Evolutionary conservation across 345 rosid species (phyloP).

Genomic region (Rhodomyrtus tomentosa): DNA sequence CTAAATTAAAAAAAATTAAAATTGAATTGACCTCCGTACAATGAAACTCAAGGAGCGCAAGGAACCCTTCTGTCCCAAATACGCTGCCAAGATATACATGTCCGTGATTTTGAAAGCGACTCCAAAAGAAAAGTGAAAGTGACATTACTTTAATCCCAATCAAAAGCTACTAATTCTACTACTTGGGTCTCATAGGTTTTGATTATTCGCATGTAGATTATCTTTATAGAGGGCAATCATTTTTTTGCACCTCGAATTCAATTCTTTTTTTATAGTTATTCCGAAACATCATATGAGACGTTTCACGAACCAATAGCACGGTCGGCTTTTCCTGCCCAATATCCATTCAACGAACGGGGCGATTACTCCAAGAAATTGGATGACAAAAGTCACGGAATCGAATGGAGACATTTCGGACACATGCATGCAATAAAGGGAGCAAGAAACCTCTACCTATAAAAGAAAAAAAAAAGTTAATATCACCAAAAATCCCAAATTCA

Average conservation of each 20-base stretch:
- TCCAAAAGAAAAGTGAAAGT: neutral
- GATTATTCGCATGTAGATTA: neutral
- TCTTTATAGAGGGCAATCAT: neutral
- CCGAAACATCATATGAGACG: neutral
- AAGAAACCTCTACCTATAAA: too few species aligned
- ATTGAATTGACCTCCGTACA: neutral
- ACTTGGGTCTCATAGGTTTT: neutral
- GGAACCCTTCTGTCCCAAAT: neutral
- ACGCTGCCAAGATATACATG: neutral
- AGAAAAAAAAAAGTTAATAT: too few species aligned
- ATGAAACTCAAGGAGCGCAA: too few species aligned
- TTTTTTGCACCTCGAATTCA: neutral
- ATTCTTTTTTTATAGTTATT: neutral
- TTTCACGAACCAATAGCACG: neutral
- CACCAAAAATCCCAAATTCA: too few species aligned
- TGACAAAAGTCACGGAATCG: too few species aligned
- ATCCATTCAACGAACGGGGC: neutral
- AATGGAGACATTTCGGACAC: too few species aligned
- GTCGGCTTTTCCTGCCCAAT: neutral
- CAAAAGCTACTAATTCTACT: neutral
- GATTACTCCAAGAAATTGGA: neutral
- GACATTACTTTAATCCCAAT: neutral
- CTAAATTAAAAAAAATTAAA: accelerated
- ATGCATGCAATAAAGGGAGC: too few species aligned
- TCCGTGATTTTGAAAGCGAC: neutral